phyloP scores from a whole-genome alignment of 2,329 filamentous ascomycete species.

The Fusarium haematococcum region DNA sequence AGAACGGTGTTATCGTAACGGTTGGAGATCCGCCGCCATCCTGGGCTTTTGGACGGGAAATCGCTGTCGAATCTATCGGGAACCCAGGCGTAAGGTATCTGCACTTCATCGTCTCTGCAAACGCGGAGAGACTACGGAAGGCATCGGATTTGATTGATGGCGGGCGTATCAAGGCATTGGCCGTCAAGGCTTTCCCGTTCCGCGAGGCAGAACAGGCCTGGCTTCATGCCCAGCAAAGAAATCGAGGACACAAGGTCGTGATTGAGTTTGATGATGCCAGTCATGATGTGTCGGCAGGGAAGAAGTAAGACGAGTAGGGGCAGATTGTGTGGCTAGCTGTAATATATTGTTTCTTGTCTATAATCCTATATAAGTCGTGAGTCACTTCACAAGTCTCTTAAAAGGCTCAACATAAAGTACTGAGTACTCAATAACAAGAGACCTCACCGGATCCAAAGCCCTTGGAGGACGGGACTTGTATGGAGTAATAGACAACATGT shows the following conservation, averaged over 20 bases:
- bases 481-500: neutral
- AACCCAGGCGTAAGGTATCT: constrained; percentile 40
- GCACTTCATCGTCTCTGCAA: constrained; percentile 42
- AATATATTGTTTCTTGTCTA: neutral
- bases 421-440: neutral
- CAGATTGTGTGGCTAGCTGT: neutral
- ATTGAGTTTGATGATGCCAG: constrained; percentile 1
- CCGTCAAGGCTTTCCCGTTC: constrained; percentile 3
- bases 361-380: neutral
- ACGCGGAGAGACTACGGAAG: neutral
- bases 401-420: neutral
- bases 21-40: constrained; percentile 50
- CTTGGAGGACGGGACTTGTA: neutral
- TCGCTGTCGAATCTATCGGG: constrained; percentile 26
- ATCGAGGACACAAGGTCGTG: constrained; percentile 1
- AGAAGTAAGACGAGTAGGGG: neutral
- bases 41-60: constrained; percentile 45
- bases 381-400: neutral
- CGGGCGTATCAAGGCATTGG: constrained; percentile 2
- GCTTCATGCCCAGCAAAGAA: constrained; percentile 8
- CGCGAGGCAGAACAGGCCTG: constrained; percentile 6
- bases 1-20: constrained; percentile 48
- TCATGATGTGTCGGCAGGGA: too few relatives aligned
- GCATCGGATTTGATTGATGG: neutral
- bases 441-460: neutral